A percentile compares a stretch with the other conserved stretches of the same genome.
phyloP scores from a whole-genome alignment of 352 stramenopile species.

The Halophytophthora polymorphica region DNA sequence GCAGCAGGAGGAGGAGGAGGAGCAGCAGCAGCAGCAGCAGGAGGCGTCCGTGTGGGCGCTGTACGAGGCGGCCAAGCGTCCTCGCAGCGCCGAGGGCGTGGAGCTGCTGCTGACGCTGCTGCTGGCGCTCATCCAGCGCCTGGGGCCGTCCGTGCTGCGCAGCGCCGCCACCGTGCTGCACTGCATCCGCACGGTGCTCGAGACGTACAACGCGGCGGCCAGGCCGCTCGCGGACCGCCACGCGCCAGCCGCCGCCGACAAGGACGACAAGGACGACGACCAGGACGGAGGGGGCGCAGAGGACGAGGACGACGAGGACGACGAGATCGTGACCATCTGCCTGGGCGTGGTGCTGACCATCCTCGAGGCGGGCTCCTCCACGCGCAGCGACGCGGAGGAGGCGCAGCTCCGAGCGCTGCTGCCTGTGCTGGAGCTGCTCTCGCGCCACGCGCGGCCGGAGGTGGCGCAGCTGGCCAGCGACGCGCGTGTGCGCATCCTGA shows the following conservation, averaged over 20 bases:
- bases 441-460: constrained; percentile 45
- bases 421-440: constrained; percentile 59
- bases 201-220: constrained; percentile 44
- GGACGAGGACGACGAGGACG: constrained; percentile 38
- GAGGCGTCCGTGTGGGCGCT: constrained; percentile 9
- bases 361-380: constrained; percentile 54
- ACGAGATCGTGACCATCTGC: constrained; percentile 78
- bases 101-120: constrained; percentile 66
- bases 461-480: constrained; percentile 72
- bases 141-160: constrained; percentile 71
- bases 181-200: constrained; percentile 68
- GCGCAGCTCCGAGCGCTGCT: constrained; percentile 55
- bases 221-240: constrained; percentile 27
- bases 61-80: constrained; percentile 35
- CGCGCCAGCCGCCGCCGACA: background rate
- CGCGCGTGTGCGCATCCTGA: constrained; percentile 62
- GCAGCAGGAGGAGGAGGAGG: constrained; percentile 1
- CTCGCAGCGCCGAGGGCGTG: constrained; percentile 30
- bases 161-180: constrained; percentile 61
- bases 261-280: constrained; percentile 14
- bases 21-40: background rate
- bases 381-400: constrained; percentile 53
- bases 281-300: constrained; percentile 2
- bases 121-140: constrained; percentile 64
- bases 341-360: constrained; percentile 79